A percentile compares a stretch with the other conserved stretches of the same genome.
phyloP scores from a whole-genome alignment of 148 eudicot species.

The Mesembryanthemum crystallinum region DNA sequence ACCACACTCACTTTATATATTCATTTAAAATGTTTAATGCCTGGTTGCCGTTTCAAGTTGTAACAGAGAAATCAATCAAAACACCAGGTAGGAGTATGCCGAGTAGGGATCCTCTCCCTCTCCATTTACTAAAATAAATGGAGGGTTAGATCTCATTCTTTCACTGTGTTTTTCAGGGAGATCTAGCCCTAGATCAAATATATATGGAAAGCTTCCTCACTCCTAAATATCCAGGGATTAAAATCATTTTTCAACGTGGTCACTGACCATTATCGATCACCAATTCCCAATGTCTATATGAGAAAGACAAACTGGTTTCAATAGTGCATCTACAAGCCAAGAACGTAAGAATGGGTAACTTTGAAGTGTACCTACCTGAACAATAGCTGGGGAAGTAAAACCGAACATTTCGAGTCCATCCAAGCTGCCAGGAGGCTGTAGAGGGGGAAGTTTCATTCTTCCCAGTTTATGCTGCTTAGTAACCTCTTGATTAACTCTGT shows the following conservation, averaged over 20 bases:
- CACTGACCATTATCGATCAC: not conserved
- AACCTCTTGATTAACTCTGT: slow-evolving; percentile 84
- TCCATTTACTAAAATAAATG: too few relatives aligned
- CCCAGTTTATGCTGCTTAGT: slow-evolving; percentile 82
- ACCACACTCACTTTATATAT: too few relatives aligned
- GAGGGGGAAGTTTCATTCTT: slow-evolving; percentile 65
- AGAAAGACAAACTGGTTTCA: not conserved
- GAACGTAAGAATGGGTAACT: not conserved
- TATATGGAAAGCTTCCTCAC: too few relatives aligned
- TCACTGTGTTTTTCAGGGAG: too few relatives aligned
- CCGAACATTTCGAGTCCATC: slow-evolving; percentile 98
- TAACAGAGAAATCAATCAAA: too few relatives aligned
- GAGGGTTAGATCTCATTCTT: too few relatives aligned
- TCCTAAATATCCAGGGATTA: not conserved
- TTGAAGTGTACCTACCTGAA: slow-evolving; percentile 55
- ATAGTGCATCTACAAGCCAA: not conserved
- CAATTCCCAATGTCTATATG: not conserved
- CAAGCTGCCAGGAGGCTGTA: slow-evolving; percentile 93
- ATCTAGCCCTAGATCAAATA: too few relatives aligned
- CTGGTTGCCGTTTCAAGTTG: not conserved
- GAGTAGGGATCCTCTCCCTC: too few relatives aligned
- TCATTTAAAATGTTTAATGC: not conserved
- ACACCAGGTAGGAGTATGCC: too few relatives aligned
- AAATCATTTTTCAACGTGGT: not conserved
- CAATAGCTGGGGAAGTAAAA: slow-evolving; percentile 73